Evolutionary conservation across 169 alveolate genomes (phyloP).

Genomic region (Eimeria brunetti): DNA sequence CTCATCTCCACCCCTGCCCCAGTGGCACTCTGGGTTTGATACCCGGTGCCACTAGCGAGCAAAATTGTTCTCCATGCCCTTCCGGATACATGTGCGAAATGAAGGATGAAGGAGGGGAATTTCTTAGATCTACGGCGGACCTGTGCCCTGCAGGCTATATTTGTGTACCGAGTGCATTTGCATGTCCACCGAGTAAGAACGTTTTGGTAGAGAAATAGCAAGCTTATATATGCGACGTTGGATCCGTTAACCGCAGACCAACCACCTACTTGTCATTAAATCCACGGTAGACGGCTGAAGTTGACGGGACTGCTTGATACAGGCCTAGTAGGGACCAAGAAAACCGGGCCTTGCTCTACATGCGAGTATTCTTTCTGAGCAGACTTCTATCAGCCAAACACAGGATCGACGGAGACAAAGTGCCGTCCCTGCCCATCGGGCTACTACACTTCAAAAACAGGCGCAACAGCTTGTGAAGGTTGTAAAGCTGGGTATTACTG

Average conservation of each 20-base stretch:
- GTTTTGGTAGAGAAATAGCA: neutral
- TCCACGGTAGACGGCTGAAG: neutral
- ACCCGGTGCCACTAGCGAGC: slow-evolving; percentile 65
- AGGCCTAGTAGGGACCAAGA: neutral
- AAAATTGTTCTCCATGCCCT: slow-evolving; percentile 64
- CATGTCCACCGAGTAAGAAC: slow-evolving; percentile 43
- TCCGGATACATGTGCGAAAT: slow-evolving; percentile 58
- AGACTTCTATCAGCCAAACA: slow-evolving; percentile 35
- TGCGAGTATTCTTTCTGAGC: neutral
- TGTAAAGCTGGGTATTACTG: neutral
- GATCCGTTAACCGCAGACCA: neutral
- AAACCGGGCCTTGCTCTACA: neutral
- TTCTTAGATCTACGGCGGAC: neutral
- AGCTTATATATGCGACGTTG: neutral
- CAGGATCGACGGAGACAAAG: slow-evolving; percentile 15
- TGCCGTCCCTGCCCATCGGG: slow-evolving; percentile 24
- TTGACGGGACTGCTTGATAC: neutral
- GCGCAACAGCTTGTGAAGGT: neutral
- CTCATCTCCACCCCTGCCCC: slow-evolving; percentile 27
- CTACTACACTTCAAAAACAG: neutral
- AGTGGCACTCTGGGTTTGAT: slow-evolving; percentile 56
- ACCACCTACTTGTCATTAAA: neutral
- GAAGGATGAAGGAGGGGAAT: slow-evolving; percentile 59
- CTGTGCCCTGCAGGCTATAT: slow-evolving; percentile 55
- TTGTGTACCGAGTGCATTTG: slow-evolving; percentile 25